Conservation (phyloP, 1,284 basidiomycete species). For the Apiotrichum veenhuisii region DNA sequence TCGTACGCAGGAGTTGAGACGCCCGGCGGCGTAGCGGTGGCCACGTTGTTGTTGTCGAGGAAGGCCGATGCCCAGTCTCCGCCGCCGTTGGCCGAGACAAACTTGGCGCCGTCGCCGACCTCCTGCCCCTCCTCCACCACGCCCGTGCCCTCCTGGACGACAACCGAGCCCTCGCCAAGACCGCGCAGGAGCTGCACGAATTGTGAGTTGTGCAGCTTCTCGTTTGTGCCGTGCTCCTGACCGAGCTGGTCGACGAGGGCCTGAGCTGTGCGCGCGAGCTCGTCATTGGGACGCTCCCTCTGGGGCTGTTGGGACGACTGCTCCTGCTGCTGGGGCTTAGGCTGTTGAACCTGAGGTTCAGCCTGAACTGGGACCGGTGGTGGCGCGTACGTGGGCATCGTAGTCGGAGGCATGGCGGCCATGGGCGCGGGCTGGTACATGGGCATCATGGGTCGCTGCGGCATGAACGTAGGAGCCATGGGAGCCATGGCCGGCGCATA, state of each 20-base stretch:
- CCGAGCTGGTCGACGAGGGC: slow-evolving; percentile 63
- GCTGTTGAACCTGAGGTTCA: slow-evolving; percentile 5
- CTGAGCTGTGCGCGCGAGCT: slow-evolving; percentile 71
- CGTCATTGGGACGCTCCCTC: slow-evolving; percentile 50
- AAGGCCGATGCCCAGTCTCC: slow-evolving; percentile 22
- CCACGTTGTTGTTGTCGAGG: neutral
- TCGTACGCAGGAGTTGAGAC: neutral
- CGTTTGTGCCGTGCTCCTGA: slow-evolving; percentile 56
- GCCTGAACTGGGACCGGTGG: slow-evolving; percentile 1
- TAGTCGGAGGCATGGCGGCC: slow-evolving; percentile 2
- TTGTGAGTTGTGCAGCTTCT: slow-evolving; percentile 82
- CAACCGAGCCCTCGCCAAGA: slow-evolving; percentile 74
- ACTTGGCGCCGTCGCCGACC: slow-evolving; percentile 43
- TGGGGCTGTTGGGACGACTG: neutral
- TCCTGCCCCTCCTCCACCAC: slow-evolving; percentile 25
- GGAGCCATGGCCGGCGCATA: neutral
- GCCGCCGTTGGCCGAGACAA: slow-evolving; percentile 36
- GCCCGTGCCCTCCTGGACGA: slow-evolving; percentile 60
- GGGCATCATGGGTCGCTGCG: neutral
- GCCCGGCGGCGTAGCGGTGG: neutral
- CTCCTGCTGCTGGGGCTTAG: slow-evolving; percentile 6
- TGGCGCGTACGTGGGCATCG: slow-evolving; percentile 4
- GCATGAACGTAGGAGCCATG: neutral
- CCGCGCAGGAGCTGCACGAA: slow-evolving; percentile 85
- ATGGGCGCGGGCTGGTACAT: slow-evolving; percentile 15